These are phyloP conservation scores for Parietaria judaica DNA, from an alignment of 306 rosid species.

Conservation along the genomic window DNA sequence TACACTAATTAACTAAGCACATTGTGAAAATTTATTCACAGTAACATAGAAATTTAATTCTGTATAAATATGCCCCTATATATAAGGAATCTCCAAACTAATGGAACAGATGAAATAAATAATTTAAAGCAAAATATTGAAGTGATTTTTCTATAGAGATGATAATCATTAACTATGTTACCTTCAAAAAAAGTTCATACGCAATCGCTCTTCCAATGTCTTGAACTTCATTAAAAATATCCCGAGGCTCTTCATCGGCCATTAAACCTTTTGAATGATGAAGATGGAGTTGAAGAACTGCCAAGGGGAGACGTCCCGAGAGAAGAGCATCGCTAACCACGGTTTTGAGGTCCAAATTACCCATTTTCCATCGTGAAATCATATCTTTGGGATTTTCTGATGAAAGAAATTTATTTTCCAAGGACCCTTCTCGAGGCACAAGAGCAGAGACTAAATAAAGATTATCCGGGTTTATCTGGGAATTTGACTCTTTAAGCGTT, in stretches of 20 bases:
- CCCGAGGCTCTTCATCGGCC: slow-evolving; percentile 59
- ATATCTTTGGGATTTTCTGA: slow-evolving; percentile 81
- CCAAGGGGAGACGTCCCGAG: slow-evolving; percentile 94
- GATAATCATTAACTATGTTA: slow-evolving; percentile 27
- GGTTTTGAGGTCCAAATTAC: slow-evolving; percentile 70
- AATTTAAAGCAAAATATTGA: too few relatives aligned
- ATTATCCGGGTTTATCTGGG: slow-evolving; percentile 44
- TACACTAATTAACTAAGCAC: too few relatives aligned
- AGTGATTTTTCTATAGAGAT: too few relatives aligned
- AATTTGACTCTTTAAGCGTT: slow-evolving; percentile 38
- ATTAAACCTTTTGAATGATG: slow-evolving; percentile 52
- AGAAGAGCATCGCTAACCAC: slow-evolving; percentile 91
- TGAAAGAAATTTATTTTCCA: slow-evolving; percentile 43
- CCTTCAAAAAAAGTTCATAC: slow-evolving; percentile 94
- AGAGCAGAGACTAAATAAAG: slow-evolving; percentile 40
- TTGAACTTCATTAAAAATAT: slow-evolving; percentile 80
- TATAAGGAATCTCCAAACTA: too few relatives aligned
- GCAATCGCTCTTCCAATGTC: slow-evolving; percentile 96
- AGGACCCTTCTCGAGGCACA: slow-evolving; percentile 33
- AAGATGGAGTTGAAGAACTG: slow-evolving; percentile 94
- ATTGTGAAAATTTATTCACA: too few relatives aligned
- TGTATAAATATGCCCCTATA: too few relatives aligned
- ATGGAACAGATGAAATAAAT: too few relatives aligned
- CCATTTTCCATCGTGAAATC: slow-evolving; percentile 94
- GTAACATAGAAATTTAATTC: too few relatives aligned